Conservation (phyloP, 768 basidiomycete genomes). For the Tremella mesenterica region DNA sequence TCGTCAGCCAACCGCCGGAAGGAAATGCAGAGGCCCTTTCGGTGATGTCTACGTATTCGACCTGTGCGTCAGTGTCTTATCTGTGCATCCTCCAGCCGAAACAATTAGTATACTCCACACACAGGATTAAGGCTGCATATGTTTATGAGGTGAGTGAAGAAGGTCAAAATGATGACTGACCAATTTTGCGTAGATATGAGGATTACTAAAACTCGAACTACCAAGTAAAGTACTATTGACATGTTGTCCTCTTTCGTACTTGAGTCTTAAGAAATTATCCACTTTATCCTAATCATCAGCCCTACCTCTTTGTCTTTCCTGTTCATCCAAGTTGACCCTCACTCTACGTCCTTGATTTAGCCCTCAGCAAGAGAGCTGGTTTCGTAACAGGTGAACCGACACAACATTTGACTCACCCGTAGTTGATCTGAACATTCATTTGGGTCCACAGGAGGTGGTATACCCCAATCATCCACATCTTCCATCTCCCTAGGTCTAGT, state of each 20-base stretch:
- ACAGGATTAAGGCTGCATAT: too few relatives aligned
- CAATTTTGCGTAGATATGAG: constrained; percentile 87
- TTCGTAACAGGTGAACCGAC: too few relatives aligned
- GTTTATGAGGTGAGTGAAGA: too few relatives aligned
- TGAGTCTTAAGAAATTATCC: constrained; percentile 64
- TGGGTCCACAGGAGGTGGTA: constrained; percentile 32
- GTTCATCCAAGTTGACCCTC: neutral
- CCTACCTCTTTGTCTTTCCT: too few relatives aligned
- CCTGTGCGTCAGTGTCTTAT: constrained; percentile 14
- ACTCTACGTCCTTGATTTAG: too few relatives aligned
- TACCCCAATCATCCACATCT: constrained; percentile 35
- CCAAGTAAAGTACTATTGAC: constrained; percentile 95
- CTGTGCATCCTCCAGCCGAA: neutral
- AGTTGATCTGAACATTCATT: constrained; percentile 7
- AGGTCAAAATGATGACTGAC: constrained; percentile 44
- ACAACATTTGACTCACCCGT: constrained; percentile 23
- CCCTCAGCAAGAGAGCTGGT: too few relatives aligned
- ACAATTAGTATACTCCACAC: too few relatives aligned
- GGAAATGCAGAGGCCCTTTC: constrained; percentile 82
- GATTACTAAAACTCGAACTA: constrained; percentile 87
- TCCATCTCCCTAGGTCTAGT: constrained; percentile 22
- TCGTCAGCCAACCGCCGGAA: constrained; percentile 52
- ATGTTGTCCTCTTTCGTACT: constrained; percentile 65
- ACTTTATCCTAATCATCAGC: constrained; percentile 59
- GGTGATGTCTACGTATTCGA: constrained; percentile 86